These are phyloP conservation scores for Russula griseocarnosa DNA, from an alignment of 768 basidiomycete species.

Conservation along the genomic window DNA sequence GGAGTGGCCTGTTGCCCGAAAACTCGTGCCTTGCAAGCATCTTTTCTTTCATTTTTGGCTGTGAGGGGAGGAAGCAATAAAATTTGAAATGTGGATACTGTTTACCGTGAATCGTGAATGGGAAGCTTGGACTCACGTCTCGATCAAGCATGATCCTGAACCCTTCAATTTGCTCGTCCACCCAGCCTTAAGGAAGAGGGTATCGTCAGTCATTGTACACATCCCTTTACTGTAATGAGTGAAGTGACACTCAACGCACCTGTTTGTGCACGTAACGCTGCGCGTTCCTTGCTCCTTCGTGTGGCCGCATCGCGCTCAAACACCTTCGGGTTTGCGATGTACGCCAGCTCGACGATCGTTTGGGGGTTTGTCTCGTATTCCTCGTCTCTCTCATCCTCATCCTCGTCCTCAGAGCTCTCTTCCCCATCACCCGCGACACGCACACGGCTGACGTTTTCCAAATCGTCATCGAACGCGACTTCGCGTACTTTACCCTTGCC, in stretches of 20 bases:
- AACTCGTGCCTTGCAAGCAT: slow-evolving; percentile 76
- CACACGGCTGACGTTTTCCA: slow-evolving; percentile 41
- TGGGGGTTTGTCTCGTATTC: slow-evolving; percentile 39
- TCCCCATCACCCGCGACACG: slow-evolving; percentile 65
- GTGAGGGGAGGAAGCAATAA: not conserved
- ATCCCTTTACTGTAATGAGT: too few species aligned
- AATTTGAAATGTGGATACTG: not conserved
- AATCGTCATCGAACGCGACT: slow-evolving; percentile 53
- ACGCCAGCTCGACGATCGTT: slow-evolving; percentile 70
- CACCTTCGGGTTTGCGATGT: slow-evolving; percentile 65
- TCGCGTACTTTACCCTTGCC: slow-evolving; percentile 28
- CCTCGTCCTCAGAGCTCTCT: slow-evolving; percentile 39
- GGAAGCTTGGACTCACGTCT: slow-evolving; percentile 54
- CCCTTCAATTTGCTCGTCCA: slow-evolving; percentile 85
- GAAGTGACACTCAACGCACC: slow-evolving; percentile 38
- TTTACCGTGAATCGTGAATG: not conserved
- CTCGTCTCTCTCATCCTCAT: slow-evolving; percentile 26
- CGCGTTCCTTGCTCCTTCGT: slow-evolving; percentile 61
- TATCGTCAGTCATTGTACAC: not conserved
- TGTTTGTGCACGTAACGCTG: slow-evolving; percentile 63
- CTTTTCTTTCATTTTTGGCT: slow-evolving; percentile 67
- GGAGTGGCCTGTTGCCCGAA: slow-evolving; percentile 49
- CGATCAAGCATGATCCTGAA: slow-evolving; percentile 89
- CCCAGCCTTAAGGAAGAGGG: slow-evolving; percentile 46
- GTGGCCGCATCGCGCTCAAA: slow-evolving; percentile 78